These are phyloP conservation scores for Flaveria floridana DNA, from an alignment of 140 eudicot genomes.

Conservation along the genomic window DNA sequence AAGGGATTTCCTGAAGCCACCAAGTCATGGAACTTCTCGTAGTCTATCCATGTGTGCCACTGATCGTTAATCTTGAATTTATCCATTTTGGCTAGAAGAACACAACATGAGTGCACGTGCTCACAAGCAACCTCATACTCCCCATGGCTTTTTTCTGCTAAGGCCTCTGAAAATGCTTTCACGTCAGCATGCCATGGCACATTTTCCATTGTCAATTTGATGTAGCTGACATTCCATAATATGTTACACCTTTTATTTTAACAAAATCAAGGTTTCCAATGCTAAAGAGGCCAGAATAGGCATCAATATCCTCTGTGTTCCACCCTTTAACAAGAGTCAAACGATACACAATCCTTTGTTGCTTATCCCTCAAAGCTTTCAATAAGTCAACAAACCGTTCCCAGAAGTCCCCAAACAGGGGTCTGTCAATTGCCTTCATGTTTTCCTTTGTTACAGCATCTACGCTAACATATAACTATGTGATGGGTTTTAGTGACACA, in stretches of 20 bases:
- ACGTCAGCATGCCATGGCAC: constrained; percentile 99
- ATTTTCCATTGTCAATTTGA: constrained; percentile 97
- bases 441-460: constrained; percentile 97
- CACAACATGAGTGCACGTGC: constrained; percentile 96
- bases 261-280: constrained; percentile 88
- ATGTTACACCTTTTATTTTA: constrained; percentile 97
- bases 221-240: constrained; percentile 98
- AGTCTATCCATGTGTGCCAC: constrained; percentile 97
- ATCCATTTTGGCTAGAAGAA: constrained; percentile 81
- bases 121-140: constrained; percentile 96
- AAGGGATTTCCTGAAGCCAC: constrained; percentile 83
- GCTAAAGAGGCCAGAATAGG: constrained; percentile 69
- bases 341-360: constrained; percentile 92
- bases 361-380: constrained; percentile 77
- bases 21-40: constrained; percentile 93
- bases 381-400: constrained; percentile 90
- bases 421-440: constrained; percentile 96
- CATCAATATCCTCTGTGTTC: constrained; percentile 91
- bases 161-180: constrained; percentile 81
- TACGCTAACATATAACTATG: constrained; percentile 95
- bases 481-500: constrained; percentile 66
- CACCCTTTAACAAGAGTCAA: constrained; percentile 98
- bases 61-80: constrained; percentile 86
- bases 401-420: constrained; percentile 98
- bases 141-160: constrained; percentile 81